These are phyloP conservation scores for Cymbidium sinense DNA, from an alignment of 106 monocot species.

Conservation along the genomic window DNA sequence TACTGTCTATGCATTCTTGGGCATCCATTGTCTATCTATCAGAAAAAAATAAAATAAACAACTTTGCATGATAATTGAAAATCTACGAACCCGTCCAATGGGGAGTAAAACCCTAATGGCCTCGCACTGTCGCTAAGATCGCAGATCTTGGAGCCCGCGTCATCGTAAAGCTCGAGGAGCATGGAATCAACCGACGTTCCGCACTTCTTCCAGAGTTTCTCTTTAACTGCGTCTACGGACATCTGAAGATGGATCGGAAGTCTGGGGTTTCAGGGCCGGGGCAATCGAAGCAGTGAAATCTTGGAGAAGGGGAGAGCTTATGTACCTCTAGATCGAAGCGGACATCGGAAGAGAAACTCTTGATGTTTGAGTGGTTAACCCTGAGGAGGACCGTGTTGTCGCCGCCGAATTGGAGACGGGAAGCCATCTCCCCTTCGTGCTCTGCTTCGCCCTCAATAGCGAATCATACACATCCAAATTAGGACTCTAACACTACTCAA, in stretches of 20 bases:
- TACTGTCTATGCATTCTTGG: too few species aligned
- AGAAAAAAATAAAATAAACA: background rate
- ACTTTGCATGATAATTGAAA: background rate
- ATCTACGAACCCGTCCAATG: constrained; percentile 51
- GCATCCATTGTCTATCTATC: too few species aligned
- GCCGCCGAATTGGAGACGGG: constrained; percentile 49
- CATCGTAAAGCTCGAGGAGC: constrained; percentile 79
- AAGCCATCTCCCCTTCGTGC: constrained; percentile 26
- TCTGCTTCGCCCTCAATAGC: background rate
- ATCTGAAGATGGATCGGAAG: constrained; percentile 21
- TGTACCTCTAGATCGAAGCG: constrained; percentile 66
- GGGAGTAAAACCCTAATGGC: constrained; percentile 80
- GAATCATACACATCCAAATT: too few species aligned
- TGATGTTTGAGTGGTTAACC: constrained; percentile 84
- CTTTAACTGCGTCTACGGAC: constrained; percentile 70
- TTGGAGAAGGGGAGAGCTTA: background rate
- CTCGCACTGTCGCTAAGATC: constrained; percentile 51
- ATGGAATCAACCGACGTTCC: constrained; percentile 82
- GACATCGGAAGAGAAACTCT: constrained; percentile 68
- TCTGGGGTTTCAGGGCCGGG: background rate
- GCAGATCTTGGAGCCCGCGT: constrained; percentile 51
- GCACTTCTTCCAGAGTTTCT: constrained; percentile 90
- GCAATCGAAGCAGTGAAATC: constrained; percentile 1
- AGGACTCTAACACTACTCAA: too few species aligned
- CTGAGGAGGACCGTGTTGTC: constrained; percentile 63